Percentiles rank a stretch among this genome's conserved stretches.
phyloP scores from a whole-genome alignment of 345 rosid species.

The Citrus maxima region DNA sequence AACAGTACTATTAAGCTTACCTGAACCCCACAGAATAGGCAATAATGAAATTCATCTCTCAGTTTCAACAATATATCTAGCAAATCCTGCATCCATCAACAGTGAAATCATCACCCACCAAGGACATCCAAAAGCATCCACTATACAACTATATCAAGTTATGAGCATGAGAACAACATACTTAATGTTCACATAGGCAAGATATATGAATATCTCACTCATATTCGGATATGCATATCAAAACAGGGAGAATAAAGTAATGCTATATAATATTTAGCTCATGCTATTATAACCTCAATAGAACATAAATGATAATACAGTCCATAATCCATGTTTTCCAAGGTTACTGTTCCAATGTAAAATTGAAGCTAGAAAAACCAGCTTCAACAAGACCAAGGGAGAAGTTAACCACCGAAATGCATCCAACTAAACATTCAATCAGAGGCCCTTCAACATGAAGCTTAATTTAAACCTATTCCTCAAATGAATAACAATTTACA shows the following conservation, averaged over 20 bases:
- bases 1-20: conserved; percentile 16
- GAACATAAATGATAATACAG: neutral
- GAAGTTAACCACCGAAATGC: neutral
- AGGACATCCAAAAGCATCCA: neutral
- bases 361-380: neutral
- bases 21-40: conserved; percentile 85
- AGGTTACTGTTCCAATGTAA: neutral
- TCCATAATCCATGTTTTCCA: neutral
- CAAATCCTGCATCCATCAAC: conserved; percentile 63
- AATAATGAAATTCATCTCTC: conserved; percentile 73
- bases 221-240: neutral
- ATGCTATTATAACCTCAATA: neutral
- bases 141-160: neutral
- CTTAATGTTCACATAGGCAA: neutral
- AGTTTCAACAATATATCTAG: conserved; percentile 60
- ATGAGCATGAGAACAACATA: neutral
- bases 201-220: neutral
- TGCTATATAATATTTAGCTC: neutral
- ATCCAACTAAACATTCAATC: neutral
- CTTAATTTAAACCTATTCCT: conserved; percentile 2
- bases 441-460: neutral
- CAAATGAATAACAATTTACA: neutral
- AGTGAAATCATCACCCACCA: conserved; percentile 9
- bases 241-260: neutral
- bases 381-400: neutral